Conservation (phyloP, 2,329 filamentous ascomycete genomes). For the Huntiella bhutanensis region DNA sequence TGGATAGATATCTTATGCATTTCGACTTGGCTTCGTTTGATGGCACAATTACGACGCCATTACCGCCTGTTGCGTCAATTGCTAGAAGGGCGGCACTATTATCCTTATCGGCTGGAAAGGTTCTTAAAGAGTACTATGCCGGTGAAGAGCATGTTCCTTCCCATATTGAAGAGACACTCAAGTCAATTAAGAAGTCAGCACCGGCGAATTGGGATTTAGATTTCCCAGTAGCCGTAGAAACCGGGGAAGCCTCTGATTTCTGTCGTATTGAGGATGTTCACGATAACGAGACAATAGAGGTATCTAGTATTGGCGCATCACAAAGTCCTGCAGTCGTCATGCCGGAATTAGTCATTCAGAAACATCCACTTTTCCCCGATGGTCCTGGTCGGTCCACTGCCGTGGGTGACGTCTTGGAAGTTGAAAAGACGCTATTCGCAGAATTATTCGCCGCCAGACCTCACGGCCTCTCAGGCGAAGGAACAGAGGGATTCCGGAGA, state of each 20-base stretch:
- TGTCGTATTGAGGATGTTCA: conserved; percentile 7
- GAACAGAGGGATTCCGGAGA: conserved; percentile 15
- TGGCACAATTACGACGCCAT: neutral
- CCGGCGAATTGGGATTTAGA: conserved; percentile 8
- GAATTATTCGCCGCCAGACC: conserved; percentile 11
- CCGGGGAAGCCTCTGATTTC: conserved; percentile 7
- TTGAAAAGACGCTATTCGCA: conserved; percentile 11
- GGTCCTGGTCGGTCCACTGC: conserved; percentile 6
- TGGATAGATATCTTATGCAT: neutral
- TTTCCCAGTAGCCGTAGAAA: conserved; percentile 5
- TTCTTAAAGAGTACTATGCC: conserved; percentile 5
- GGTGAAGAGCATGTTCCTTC: conserved; percentile 1
- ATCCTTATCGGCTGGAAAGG: conserved; percentile 6
- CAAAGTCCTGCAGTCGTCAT: conserved; percentile 17
- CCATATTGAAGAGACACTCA: conserved; percentile 3
- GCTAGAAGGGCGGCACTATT: conserved; percentile 3
- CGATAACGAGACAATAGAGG: conserved; percentile 9
- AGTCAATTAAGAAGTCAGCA: conserved; percentile 6
- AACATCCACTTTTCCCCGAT: conserved; percentile 12
- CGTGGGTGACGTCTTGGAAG: conserved; percentile 10
- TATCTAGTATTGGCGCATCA: conserved; percentile 8
- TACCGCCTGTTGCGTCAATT: no score
- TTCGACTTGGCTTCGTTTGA: neutral
- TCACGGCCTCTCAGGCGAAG: conserved; percentile 2
- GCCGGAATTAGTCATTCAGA: conserved; percentile 13